A percentile compares a stretch with the other conserved stretches of the same genome.
phyloP scores from a whole-genome alignment of 306 rosid species.

The Fragaria ananassa region DNA sequence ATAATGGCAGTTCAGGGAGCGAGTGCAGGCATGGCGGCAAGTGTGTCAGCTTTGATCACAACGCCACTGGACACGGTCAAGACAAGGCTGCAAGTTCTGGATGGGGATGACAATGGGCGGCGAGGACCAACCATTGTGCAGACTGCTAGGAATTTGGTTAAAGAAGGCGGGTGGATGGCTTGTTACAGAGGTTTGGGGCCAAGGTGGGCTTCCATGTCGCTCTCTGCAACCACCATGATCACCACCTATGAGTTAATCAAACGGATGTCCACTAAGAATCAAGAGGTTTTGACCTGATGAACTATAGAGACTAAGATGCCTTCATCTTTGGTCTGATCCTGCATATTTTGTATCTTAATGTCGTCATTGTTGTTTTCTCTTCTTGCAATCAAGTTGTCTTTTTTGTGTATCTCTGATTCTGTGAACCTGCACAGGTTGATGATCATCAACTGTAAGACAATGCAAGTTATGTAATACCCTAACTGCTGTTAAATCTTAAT shows the following conservation, averaged over 20 bases:
- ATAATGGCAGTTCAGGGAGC: conserved; percentile 85
- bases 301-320: conserved; percentile 18
- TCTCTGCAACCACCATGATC: conserved; percentile 95
- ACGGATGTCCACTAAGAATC: conserved; percentile 71
- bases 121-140: conserved; percentile 65
- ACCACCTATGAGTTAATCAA: conserved; percentile 88
- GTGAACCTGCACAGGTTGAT: conserved; percentile 1
- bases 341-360: conserved; percentile 9
- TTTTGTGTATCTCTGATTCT: neutral
- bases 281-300: conserved; percentile 52
- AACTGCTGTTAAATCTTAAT: neutral
- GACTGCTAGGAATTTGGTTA: conserved; percentile 69
- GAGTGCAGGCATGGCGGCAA: conserved; percentile 92
- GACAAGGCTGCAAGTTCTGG: conserved; percentile 81
- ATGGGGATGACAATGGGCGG: conserved; percentile 77
- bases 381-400: conserved; percentile 19
- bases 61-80: conserved; percentile 89
- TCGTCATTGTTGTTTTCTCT: conserved; percentile 11
- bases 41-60: conserved; percentile 77
- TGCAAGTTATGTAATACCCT: neutral
- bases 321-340: conserved; percentile 21
- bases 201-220: conserved; percentile 82
- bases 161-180: conserved; percentile 87
- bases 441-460: neutral
- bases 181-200: conserved; percentile 91